Evolutionary conservation across 441 rosid species (phyloP).

Genomic region (Hura crepitans): DNA sequence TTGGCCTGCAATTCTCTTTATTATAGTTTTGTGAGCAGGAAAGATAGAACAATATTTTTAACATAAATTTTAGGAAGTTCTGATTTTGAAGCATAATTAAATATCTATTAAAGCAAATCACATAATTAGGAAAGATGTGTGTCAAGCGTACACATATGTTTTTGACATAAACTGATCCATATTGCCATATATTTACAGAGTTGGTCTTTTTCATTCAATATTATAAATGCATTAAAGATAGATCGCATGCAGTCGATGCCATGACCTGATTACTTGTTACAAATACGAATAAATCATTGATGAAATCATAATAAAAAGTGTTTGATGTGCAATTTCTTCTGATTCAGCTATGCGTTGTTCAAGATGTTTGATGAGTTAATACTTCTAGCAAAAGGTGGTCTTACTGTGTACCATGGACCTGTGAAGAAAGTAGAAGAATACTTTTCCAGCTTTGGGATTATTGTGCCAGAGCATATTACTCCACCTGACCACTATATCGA

Average conservation of each 20-base stretch:
- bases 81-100: no score
- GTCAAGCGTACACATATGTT: no score
- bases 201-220: no score
- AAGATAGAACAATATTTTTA: not conserved
- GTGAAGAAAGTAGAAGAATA: slow-evolving; percentile 72
- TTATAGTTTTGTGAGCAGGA: not conserved
- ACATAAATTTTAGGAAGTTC: no score
- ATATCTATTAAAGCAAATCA: no score
- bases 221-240: not conserved
- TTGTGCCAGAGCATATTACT: slow-evolving; percentile 76
- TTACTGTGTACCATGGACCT: slow-evolving; percentile 84
- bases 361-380: slow-evolving; percentile 79
- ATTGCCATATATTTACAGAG: no score
- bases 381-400: slow-evolving; percentile 93
- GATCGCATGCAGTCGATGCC: not conserved
- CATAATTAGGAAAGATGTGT: no score
- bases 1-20: not conserved
- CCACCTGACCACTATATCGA: slow-evolving; percentile 95
- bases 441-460: slow-evolving; percentile 69
- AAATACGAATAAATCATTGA: not conserved
- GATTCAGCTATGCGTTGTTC: slow-evolving; percentile 80
- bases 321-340: slow-evolving; percentile 20
- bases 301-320: not conserved
- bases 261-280: not conserved
- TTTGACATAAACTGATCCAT: no score